phyloP scores from a whole-genome alignment of 768 basidiomycete genomes.

The Pleurotus giganteus region DNA sequence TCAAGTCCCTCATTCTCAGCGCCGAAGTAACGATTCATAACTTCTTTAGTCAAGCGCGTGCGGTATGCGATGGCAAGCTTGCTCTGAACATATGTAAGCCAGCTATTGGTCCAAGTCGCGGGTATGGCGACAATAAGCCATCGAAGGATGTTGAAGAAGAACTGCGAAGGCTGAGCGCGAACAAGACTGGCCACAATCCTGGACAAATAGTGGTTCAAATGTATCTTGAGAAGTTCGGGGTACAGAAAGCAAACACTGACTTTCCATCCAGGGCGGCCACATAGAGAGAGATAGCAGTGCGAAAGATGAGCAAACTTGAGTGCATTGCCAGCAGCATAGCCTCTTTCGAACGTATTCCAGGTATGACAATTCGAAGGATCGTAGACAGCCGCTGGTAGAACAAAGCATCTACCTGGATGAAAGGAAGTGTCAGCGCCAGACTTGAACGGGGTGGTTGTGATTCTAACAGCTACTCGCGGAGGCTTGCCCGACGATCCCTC shows the following conservation, averaged over 20 bases:
- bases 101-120: constrained; percentile 90
- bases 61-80: constrained; percentile 89
- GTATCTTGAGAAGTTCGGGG: not conserved
- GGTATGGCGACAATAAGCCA: constrained; percentile 94
- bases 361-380: constrained; percentile 87
- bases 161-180: constrained; percentile 73
- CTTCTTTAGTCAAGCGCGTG: constrained; percentile 79
- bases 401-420: constrained; percentile 75
- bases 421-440: not conserved
- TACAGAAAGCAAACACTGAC: constrained; percentile 38
- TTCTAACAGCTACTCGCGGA: constrained; percentile 66
- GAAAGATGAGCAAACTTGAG: constrained; percentile 81
- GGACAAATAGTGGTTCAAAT: constrained; percentile 7
- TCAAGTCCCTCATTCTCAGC: constrained; percentile 60
- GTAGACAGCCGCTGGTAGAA: constrained; percentile 80
- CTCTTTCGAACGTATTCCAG: constrained; percentile 81
- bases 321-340: constrained; percentile 86
- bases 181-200: constrained; percentile 97
- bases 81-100: constrained; percentile 91
- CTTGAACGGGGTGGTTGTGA: not conserved
- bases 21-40: constrained; percentile 83
- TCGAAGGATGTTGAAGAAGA: constrained; percentile 80
- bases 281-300: constrained; percentile 91
- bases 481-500: constrained; percentile 37
- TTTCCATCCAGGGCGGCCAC: constrained; percentile 93